Percentiles rank a stretch among this genome's conserved stretches.
phyloP scores from a whole-genome alignment of 768 basidiomycete species.

The Podaxis carcinomalis region DNA sequence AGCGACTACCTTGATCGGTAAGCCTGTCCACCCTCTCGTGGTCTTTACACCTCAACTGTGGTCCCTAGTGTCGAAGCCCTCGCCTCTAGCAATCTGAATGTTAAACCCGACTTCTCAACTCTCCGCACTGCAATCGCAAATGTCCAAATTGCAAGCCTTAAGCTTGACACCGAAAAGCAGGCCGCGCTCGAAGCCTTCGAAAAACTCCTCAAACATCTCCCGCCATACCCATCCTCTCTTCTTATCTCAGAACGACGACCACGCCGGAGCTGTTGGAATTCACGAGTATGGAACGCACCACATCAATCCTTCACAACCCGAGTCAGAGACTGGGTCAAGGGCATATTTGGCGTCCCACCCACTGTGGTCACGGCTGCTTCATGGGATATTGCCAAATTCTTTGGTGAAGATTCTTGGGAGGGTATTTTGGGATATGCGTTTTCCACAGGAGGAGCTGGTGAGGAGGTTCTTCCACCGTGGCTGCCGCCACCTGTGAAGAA shows the following conservation, averaged over 20 bases:
- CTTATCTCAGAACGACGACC: slow-evolving; percentile 17
- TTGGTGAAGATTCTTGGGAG: slow-evolving; percentile 8
- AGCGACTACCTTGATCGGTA: slow-evolving; percentile 57
- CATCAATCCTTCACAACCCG: slow-evolving; percentile 16
- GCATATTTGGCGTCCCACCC: slow-evolving; percentile 33
- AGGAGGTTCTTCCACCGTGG: background rate
- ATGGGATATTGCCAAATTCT: slow-evolving; percentile 9
- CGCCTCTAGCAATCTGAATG: slow-evolving; percentile 18
- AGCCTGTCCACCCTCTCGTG: slow-evolving; percentile 14
- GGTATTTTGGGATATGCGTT: slow-evolving; percentile 3
- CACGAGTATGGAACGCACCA: slow-evolving; percentile 12
- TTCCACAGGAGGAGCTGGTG: background rate
- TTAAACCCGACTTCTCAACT: slow-evolving; percentile 32
- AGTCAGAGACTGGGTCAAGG: slow-evolving; percentile 31
- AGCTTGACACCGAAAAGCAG: slow-evolving; percentile 56
- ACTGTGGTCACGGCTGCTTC: slow-evolving; percentile 20
- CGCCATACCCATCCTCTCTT: slow-evolving; percentile 12
- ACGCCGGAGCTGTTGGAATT: slow-evolving; percentile 17
- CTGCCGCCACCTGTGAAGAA: slow-evolving; percentile 4
- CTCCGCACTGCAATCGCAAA: slow-evolving; percentile 42
- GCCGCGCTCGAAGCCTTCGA: slow-evolving; percentile 50
- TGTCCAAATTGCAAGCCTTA: slow-evolving; percentile 46
- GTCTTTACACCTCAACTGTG: background rate
- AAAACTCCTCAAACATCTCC: slow-evolving; percentile 38
- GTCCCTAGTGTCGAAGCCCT: slow-evolving; percentile 47